Evolutionary conservation across 441 rosid genomes (phyloP), one percentile per base, ranked within the genome.

Genomic region (Geranium incanum): DNA sequence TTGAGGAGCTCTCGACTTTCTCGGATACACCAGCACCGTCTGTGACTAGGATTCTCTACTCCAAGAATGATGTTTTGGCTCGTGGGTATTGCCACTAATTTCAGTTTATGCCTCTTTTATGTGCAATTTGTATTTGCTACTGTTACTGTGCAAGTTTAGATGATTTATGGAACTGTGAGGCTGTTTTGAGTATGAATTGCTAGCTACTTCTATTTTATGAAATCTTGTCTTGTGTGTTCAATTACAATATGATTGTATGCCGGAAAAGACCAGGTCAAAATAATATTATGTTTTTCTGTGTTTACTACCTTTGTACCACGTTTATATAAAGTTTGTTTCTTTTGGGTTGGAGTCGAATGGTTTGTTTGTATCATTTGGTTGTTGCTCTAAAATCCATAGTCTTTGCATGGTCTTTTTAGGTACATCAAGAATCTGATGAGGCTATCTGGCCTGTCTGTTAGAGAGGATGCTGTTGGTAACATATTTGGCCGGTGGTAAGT

Each of bases 401-500:
- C 15, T 41, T 63, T 76, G 52, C 71, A 9, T 36, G 43, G 15
- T 68, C 67, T 12, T 23, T 15, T 77, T 79, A 91, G 98, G 80
- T 91, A 87, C 68, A 73, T 91, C 48, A 91, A 89, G 81, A 86
- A 80, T 74, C 79, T 88, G 81, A 87, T 93, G 97, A 84, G 82
- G 74, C 87, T 86, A 13, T 73, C 95, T 78, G 96, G 87, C 38
- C 88, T 93, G n/a, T 82, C 87, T 67, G 86, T 93, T 33, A 85
- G 93, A 84, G 98, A 93, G 80, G 98, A 93, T 82, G 92, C 86
- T 73, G 89, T 93, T 77, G 98, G 98, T 28, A 93, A 93, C 83
- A 91, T 93, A 76, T 93, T 89, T 70, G 91, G 98, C 37, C 86
- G 86, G 72, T 93, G 97, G 95, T 93, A 70, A 81, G 95, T 82